A percentile compares a stretch with the other conserved stretches of the same genome.
phyloP scores from a whole-genome alignment of 2,329 filamentous ascomycete species.

The Colletotrichum sp. region DNA sequence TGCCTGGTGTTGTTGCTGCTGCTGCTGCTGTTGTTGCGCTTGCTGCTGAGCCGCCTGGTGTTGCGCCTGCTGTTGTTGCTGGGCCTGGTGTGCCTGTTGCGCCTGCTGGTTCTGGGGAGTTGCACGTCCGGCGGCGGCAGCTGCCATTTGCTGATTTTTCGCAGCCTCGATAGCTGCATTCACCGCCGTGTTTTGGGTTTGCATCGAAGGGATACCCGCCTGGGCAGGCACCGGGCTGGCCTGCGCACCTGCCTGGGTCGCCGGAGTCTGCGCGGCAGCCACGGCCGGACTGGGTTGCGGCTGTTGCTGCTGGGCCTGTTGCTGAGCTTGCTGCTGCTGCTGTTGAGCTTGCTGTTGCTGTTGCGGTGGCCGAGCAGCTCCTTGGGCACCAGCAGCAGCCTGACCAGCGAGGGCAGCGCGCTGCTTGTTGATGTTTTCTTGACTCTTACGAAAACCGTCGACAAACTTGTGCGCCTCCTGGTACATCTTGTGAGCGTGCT shows the following conservation, averaged over 20 bases:
- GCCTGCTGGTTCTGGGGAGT: conserved; percentile 28
- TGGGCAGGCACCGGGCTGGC: conserved; percentile 7
- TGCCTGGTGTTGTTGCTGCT: conserved; percentile 26
- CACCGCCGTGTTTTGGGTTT: conserved; percentile 36
- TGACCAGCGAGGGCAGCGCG: conserved; percentile 25
- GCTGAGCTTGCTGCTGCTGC: conserved; percentile 22
- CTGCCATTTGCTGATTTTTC: conserved; percentile 45
- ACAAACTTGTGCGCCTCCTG: conserved; percentile 53
- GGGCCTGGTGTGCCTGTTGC: not conserved
- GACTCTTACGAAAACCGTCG: conserved; percentile 51
- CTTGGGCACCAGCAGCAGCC: conserved; percentile 17
- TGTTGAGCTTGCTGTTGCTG: conserved; percentile 25
- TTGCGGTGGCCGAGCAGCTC: conserved; percentile 8
- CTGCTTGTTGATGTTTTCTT: conserved; percentile 35
- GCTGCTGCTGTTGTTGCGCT: conserved; percentile 29
- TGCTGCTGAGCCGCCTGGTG: not conserved
- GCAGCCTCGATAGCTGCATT: conserved; percentile 51
- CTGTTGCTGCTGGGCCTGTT: conserved; percentile 28
- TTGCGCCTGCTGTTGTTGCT: conserved; percentile 21
- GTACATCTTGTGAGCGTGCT: conserved; percentile 48
- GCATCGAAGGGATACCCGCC: not conserved
- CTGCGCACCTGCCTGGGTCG: conserved; percentile 29
- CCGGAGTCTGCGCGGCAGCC: conserved; percentile 4
- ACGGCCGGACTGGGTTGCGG: conserved; percentile 26
- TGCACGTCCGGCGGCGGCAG: conserved; percentile 22